Conservation (phyloP, 306 rosid genomes). For the Begonia loranthoides region DNA sequence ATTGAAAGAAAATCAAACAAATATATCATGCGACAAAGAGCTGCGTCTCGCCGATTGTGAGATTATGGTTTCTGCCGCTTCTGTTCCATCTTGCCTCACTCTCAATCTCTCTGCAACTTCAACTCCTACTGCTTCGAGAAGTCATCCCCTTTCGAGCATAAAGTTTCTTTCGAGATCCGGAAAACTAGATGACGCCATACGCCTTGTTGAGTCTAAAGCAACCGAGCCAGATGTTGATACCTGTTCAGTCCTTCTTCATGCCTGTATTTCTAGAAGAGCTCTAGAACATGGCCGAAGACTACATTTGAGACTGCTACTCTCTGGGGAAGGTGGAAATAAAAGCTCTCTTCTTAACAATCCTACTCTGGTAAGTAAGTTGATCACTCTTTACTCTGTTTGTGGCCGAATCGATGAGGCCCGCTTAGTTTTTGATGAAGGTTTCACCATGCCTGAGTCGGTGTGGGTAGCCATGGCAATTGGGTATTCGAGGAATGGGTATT, state of each 20-base stretch:
- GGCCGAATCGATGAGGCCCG: conserved; percentile 34
- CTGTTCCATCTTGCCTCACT: too few relatives aligned
- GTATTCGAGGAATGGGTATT: conserved; percentile 29
- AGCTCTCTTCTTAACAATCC: conserved; percentile 24
- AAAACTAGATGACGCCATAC: conserved; percentile 36
- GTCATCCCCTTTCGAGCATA: conserved; percentile 10
- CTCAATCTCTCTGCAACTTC: too few relatives aligned
- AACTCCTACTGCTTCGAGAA: too few relatives aligned
- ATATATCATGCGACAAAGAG: too few relatives aligned
- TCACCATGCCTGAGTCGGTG: conserved; percentile 14
- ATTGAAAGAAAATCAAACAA: too few relatives aligned
- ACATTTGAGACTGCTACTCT: conserved; percentile 19
- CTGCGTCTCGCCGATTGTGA: too few relatives aligned
- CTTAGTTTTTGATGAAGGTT: conserved; percentile 18
- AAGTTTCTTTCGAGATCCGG: conserved; percentile 37
- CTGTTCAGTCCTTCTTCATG: conserved; percentile 29
- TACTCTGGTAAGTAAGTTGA: conserved; percentile 37
- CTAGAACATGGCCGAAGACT: conserved; percentile 39
- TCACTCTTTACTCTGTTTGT: conserved; percentile 46
- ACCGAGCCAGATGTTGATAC: conserved; percentile 15
- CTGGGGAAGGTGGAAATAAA: neutral
- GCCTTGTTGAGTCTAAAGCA: conserved; percentile 27
- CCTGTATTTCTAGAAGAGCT: conserved; percentile 39
- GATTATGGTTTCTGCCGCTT: too few relatives aligned
- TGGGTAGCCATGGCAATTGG: conserved; percentile 61